phyloP scores from a whole-genome alignment of 495 filamentous ascomycete genomes.

The Tetracladium setigerum region DNA sequence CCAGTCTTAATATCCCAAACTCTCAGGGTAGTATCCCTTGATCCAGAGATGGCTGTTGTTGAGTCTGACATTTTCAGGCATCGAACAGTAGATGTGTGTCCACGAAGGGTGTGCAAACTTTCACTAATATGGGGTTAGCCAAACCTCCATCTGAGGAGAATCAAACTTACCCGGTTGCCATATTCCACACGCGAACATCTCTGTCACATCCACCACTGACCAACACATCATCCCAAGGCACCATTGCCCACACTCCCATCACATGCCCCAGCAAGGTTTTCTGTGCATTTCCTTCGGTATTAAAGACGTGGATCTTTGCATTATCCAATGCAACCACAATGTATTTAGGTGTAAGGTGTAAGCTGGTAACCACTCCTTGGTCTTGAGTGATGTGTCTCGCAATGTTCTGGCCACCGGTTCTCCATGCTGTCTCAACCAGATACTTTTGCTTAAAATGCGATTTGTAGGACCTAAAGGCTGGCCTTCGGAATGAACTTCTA shows the following conservation, averaged over 20 bases:
- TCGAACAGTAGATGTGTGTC: slow-evolving; percentile 92
- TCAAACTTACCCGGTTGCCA: slow-evolving; percentile 76
- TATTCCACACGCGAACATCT: slow-evolving; percentile 96
- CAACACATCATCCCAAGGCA: slow-evolving; percentile 91
- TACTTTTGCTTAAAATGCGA: slow-evolving; percentile 97
- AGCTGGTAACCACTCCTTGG: slow-evolving; percentile 90
- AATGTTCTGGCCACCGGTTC: slow-evolving; percentile 72
- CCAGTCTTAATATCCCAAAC: slow-evolving; percentile 92
- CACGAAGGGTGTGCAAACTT: slow-evolving; percentile 76
- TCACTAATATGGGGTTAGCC: slow-evolving; percentile 29
- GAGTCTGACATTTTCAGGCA: slow-evolving; percentile 96
- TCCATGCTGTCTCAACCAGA: slow-evolving; percentile 95
- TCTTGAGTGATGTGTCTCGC: slow-evolving; percentile 85
- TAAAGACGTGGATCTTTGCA: slow-evolving; percentile 96
- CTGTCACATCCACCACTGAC: slow-evolving; percentile 96
- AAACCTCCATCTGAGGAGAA: slow-evolving; percentile 17
- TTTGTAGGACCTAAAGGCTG: slow-evolving; percentile 63
- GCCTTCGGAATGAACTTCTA: slow-evolving; percentile 15
- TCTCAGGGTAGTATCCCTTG: slow-evolving; percentile 85
- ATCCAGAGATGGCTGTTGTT: slow-evolving; percentile 91
- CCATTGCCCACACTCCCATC: slow-evolving; percentile 99
- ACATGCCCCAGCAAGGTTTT: slow-evolving; percentile 91
- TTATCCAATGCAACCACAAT: slow-evolving; percentile 97
- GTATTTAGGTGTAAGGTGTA: slow-evolving; percentile 91
- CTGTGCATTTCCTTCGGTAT: slow-evolving; percentile 79